Evolutionary conservation across 2,329 filamentous ascomycete genomes (phyloP), one percentile per base, ranked within the genome.

Genomic region (Xylariaceae sp.): DNA sequence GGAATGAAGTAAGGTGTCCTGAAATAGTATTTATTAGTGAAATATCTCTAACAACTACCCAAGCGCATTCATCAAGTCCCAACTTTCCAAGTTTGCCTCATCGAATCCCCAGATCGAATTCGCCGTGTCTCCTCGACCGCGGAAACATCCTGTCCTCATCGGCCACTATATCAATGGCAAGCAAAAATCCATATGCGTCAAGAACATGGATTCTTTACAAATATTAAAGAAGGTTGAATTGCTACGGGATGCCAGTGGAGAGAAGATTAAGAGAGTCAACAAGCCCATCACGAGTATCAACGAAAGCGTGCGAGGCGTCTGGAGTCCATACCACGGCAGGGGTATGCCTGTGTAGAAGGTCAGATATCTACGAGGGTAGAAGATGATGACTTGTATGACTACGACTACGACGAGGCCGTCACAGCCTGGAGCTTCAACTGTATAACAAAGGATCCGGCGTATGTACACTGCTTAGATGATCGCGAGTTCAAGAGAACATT

Each of bases 111-210:
- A 91, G 72, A 86, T 97, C 79, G 92, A 97, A 77, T 91, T 99
- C 75, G 85, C 85, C 67, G 85, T 99, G 55, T 95, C 92, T 32
- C 94, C 93, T 15, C 87, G 92, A 63, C 93, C 92, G n/a, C 80
- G 86, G 64, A 89, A 89, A 70, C 93, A 97, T 74, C 94, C 94
- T 30, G 84, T 96, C 58, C 85, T 99, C 66, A 85, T 88, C 65
- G 94, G 91, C 53, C 83, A 91, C 73, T 99, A 96, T 76, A 91
- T 97, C 79, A 97, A 97, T 72, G 92, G 93, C 58, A 82, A 85
- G 23, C 81, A 88, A 58, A 94, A 94, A 73, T 83, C 91, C 8
- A 84, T 97, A 46, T 97, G 92, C 72, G 92, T 97, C 52, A 84
- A 88, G 64, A 97, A 96, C 67, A 73, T 97, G 69, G 86, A 92